Base-by-base conservation (phyloP, 2,329 filamentous ascomycete species). In the Xylaria sp. region DNA sequence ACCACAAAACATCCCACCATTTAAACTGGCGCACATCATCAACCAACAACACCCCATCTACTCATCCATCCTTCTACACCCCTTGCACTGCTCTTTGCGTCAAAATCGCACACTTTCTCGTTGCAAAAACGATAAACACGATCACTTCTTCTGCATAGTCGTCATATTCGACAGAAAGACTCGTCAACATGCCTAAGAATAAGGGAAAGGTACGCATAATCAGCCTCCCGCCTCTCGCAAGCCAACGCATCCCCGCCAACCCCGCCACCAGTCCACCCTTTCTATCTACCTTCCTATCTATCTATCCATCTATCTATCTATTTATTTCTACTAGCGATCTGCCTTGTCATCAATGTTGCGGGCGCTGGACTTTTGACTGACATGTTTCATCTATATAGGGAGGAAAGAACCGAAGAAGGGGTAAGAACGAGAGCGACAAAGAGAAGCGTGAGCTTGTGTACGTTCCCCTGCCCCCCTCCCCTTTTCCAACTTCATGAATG, bases 361-460 rank as follows among this genome's bases (percentile, higher is more conserved):
- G 5, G 53, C 24, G 17, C 14, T 11, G 14, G n/a, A 45, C 21
- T 2, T n/a, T 8, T 81, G 14, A 65, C 73, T 74, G 50, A 75
- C 73, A 80, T 74, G 34, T 30, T 60, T 64, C 67, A 68, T 69
- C 24, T 50, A 63, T 77, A 88, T 77, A 96, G 93, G 95, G 95
- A 83, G 95, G 95, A 86, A 98, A 98, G 89, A 98, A 98, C 86
- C 88, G 95, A 84, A 92, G 95, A 89, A 90, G 96, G 85, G 95
- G 95, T 85, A 98, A 98, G 92, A 97, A 97, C 89, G 93, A 97
- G 86, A 97, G 96, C 85, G 96, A 98, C 87, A 97, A 98, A 81
- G 94, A 98, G 86, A 98, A 98, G 88, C 94, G 95, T 83, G 95
- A 98, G 83, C 88, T 98, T 78, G 95, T 93, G 69, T 71, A 71